Conservation (phyloP, 139 green algal species). For the Spirogloea muscicola region DNA sequence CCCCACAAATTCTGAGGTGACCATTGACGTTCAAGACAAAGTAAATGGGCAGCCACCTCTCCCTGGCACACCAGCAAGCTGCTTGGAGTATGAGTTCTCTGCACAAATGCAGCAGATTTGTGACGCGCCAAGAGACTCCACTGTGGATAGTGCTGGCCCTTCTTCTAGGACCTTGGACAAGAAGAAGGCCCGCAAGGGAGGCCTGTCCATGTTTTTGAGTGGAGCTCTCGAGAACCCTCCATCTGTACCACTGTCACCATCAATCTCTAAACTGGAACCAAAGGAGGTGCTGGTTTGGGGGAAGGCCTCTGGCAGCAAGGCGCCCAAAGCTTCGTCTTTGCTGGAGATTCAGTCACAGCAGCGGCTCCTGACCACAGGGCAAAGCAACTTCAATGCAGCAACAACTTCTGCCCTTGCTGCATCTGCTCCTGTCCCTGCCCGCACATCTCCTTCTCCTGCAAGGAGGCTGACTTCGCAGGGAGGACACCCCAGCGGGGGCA, state of each 20-base stretch:
- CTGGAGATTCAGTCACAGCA: constrained; percentile 25
- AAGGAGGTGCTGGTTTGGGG: not conserved
- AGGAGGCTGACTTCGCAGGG: not conserved
- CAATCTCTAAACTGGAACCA: not conserved
- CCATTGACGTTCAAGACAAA: too few relatives aligned
- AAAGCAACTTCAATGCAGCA: not conserved
- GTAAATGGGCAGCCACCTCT: too few relatives aligned
- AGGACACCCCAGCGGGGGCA: not conserved
- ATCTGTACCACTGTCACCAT: not conserved
- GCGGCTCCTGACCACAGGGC: not conserved
- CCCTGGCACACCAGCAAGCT: too few relatives aligned
- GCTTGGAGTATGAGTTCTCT: too few relatives aligned
- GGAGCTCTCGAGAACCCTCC: constrained; percentile 17
- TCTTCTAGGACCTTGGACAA: too few relatives aligned
- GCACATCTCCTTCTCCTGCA: not conserved
- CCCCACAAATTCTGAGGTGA: too few relatives aligned
- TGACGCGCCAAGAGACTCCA: too few relatives aligned
- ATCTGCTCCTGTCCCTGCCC: not conserved
- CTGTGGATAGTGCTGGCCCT: too few relatives aligned
- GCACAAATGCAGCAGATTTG: too few relatives aligned
- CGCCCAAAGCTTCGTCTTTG: not conserved
- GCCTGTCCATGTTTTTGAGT: constrained; percentile 32
- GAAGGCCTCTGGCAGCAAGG: constrained; percentile 17
- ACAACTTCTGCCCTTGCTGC: not conserved
- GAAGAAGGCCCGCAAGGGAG: constrained; percentile 16